Evolutionary conservation across 1,284 basidiomycete species (phyloP).

Genomic region (Meira miltonrushii): DNA sequence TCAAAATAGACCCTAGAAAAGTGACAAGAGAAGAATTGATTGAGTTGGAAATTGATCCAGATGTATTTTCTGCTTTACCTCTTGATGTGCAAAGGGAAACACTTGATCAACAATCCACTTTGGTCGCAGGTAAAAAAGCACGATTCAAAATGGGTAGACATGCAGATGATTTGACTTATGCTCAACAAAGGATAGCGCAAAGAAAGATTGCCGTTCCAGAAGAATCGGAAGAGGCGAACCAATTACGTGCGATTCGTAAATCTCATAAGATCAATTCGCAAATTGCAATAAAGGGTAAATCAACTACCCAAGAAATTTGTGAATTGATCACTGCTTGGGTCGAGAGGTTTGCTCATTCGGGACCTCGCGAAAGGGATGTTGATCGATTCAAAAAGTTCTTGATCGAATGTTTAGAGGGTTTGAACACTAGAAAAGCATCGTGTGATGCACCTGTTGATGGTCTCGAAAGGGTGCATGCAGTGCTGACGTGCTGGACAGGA

Average conservation of each 20-base stretch:
- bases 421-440: neutral
- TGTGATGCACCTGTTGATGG: neutral
- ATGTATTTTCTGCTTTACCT: slow-evolving; percentile 39
- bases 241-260: too few relatives aligned
- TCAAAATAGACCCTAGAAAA: slow-evolving; percentile 19
- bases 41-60: slow-evolving; percentile 34
- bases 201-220: slow-evolving; percentile 1
- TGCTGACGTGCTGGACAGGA: neutral
- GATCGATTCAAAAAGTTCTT: slow-evolving; percentile 4
- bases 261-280: too few relatives aligned
- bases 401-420: neutral
- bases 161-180: slow-evolving; percentile 1
- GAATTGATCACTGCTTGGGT: neutral
- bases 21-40: slow-evolving; percentile 17
- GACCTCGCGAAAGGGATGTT: neutral
- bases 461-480: neutral
- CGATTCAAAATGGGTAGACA: slow-evolving; percentile 8
- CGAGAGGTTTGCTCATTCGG: neutral
- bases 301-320: neutral
- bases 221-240: neutral
- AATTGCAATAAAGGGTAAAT: neutral
- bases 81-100: slow-evolving; percentile 33
- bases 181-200: slow-evolving; percentile 4
- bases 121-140: slow-evolving; percentile 1
- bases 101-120: neutral